Evolutionary conservation across 2,329 filamentous ascomycete genomes (phyloP).

Genomic region (Exophiala oligosperma): DNA sequence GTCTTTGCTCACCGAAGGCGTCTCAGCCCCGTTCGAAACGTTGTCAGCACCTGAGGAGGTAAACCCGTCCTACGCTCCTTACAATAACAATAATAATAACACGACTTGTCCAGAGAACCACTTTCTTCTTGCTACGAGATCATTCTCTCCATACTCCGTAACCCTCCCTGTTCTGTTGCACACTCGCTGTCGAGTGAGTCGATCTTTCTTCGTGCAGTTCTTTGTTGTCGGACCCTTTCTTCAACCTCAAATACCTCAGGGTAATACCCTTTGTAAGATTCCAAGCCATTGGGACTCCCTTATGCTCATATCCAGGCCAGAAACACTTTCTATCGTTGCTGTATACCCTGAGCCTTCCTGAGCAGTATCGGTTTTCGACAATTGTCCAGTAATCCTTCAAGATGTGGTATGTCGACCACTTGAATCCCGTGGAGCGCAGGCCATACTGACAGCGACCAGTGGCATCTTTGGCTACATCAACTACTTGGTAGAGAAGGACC

Average conservation of each 20-base stretch:
- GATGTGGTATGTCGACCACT: constrained; percentile 21
- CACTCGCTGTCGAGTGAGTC: background rate
- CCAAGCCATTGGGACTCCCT: background rate
- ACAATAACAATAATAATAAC: background rate
- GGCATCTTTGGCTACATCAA: constrained; percentile 99
- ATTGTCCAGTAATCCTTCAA: constrained; percentile 6
- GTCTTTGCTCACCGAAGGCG: background rate
- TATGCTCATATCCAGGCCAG: background rate
- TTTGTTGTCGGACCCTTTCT: constrained; percentile 4
- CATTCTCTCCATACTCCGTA: background rate
- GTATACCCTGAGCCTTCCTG: background rate
- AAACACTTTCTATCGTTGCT: constrained; percentile 2
- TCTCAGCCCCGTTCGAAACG: background rate
- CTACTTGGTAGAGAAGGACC: constrained; percentile 98
- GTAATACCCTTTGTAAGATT: constrained; percentile 10
- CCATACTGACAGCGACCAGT: constrained; percentile 48
- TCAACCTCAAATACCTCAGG: constrained; percentile 3
- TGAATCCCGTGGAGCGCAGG: background rate
- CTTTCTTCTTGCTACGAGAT: background rate
- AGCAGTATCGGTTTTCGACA: background rate
- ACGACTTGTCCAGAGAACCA: background rate
- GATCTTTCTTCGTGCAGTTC: background rate
- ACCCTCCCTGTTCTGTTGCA: background rate
- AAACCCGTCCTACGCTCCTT: background rate
- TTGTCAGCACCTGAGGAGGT: background rate